Conservation (phyloP, 768 basidiomycete genomes). For the Phylloporus scabripes region DNA sequence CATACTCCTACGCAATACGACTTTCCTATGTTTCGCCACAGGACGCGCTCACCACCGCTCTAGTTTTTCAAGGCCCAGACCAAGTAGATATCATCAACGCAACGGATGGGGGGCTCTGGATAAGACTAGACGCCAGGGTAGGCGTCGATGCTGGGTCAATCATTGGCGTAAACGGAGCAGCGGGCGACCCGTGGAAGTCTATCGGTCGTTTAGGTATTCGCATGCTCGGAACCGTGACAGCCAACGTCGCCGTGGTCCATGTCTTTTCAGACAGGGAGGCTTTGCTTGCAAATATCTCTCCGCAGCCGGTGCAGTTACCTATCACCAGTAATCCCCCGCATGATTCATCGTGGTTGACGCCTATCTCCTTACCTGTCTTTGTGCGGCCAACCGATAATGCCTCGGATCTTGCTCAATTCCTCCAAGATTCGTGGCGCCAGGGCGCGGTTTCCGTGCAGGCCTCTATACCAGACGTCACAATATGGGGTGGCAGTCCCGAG, state of each 20-base stretch:
- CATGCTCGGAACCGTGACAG: conserved; percentile 49
- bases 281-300: conserved; percentile 43
- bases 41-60: conserved; percentile 48
- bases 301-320: conserved; percentile 50
- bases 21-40: conserved; percentile 51
- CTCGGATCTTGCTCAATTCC: conserved; percentile 44
- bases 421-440: conserved; percentile 52
- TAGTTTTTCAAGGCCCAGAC: conserved; percentile 58
- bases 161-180: conserved; percentile 48
- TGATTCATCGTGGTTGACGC: conserved; percentile 54
- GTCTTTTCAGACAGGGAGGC: conserved; percentile 38
- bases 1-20: conserved; percentile 60
- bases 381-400: conserved; percentile 51
- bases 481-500: conserved; percentile 47
- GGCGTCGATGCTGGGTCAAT: conserved; percentile 66
- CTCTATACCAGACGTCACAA: conserved; percentile 36
- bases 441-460: conserved; percentile 45
- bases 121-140: conserved; percentile 50
- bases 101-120: conserved; percentile 57
- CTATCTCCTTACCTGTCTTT: conserved; percentile 45
- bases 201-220: conserved; percentile 65
- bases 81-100: conserved; percentile 57
- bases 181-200: conserved; percentile 54
- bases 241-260: conserved; percentile 47
- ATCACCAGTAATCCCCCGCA: conserved; percentile 35